Percentiles rank a stretch among this genome's conserved stretches.
phyloP scores from a whole-genome alignment of 2,329 filamentous ascomycete species.

The Chaetomiaceae sp. region DNA sequence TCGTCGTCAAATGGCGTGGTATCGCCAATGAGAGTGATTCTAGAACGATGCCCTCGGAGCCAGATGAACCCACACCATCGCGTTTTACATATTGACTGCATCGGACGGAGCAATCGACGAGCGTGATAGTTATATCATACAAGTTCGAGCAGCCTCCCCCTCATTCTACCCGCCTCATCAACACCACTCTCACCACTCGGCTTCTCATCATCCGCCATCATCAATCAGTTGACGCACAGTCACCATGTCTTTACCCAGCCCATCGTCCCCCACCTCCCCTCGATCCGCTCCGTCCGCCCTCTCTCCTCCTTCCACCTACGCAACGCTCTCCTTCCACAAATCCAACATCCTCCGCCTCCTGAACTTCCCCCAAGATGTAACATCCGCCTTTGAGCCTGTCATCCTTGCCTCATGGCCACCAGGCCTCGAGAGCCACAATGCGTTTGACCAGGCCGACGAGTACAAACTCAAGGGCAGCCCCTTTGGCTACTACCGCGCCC shows the following conservation, averaged over 20 bases:
- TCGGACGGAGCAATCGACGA: too few species aligned
- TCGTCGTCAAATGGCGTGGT: too few species aligned
- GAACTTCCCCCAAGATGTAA: slow-evolving; percentile 23
- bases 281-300: not conserved
- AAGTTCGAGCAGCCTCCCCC: too few species aligned
- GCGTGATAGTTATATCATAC: too few species aligned
- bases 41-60: too few species aligned
- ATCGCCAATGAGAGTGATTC: too few species aligned
- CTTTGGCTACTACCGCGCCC: slow-evolving; percentile 18
- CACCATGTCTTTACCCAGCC: not conserved
- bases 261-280: not conserved
- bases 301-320: slow-evolving; percentile 4
- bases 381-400: slow-evolving; percentile 16
- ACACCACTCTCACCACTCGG: too few species aligned
- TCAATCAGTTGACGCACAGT: too few species aligned
- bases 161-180: too few species aligned
- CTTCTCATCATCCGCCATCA: too few species aligned
- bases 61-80: too few species aligned
- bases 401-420: slow-evolving; percentile 25
- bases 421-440: slow-evolving; percentile 21
- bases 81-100: too few species aligned
- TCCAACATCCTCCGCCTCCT: slow-evolving; percentile 25
- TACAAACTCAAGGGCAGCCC: slow-evolving; percentile 24
- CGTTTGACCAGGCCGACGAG: slow-evolving; percentile 19
- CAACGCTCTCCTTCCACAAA: slow-evolving; percentile 27